These are phyloP conservation scores for Fistulinella staudtii DNA, from an alignment of 1,284 basidiomycete genomes.

Conservation along the genomic window DNA sequence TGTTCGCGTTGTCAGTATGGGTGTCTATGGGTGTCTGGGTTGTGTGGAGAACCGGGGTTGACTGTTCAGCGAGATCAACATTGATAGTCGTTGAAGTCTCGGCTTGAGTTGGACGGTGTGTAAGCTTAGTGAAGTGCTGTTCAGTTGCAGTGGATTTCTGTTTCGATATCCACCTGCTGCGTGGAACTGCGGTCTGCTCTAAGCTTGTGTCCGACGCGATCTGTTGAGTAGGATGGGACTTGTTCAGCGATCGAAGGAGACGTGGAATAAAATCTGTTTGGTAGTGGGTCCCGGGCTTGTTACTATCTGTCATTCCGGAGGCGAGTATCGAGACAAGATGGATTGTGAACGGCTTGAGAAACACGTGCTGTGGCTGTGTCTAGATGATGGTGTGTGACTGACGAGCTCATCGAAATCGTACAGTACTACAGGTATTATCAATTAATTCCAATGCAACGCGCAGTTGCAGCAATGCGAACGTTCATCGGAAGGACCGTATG, in stretches of 20 bases:
- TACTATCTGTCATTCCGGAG: constrained; percentile 15
- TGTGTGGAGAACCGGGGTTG: constrained; percentile 10
- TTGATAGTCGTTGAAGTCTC: constrained; percentile 7
- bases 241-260: constrained; percentile 20
- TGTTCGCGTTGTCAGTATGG: constrained; percentile 4
- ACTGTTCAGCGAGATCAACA: constrained; percentile 8
- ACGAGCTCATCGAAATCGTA: too few relatives aligned
- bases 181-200: constrained; percentile 7
- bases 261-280: constrained; percentile 6
- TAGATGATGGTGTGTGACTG: not conserved
- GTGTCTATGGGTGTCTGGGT: constrained; percentile 6
- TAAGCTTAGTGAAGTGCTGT: constrained; percentile 33
- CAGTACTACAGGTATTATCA: constrained; percentile 12
- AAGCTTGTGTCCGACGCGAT: constrained; percentile 1
- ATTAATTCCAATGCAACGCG: constrained; percentile 41
- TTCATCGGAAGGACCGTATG: constrained; percentile 49
- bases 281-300: not conserved
- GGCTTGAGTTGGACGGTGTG: constrained; percentile 12
- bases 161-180: constrained; percentile 25
- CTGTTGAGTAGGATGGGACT: constrained; percentile 17
- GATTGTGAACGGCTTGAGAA: not conserved
- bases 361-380: constrained; percentile 20
- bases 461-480: constrained; percentile 53
- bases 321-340: too few relatives aligned
- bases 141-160: constrained; percentile 36